Percentiles rank a stretch among this genome's conserved stretches.
Conservation (phyloP, 2,329 filamentous ascomycete genomes). For the Colletotrichum costaricense region DNA sequence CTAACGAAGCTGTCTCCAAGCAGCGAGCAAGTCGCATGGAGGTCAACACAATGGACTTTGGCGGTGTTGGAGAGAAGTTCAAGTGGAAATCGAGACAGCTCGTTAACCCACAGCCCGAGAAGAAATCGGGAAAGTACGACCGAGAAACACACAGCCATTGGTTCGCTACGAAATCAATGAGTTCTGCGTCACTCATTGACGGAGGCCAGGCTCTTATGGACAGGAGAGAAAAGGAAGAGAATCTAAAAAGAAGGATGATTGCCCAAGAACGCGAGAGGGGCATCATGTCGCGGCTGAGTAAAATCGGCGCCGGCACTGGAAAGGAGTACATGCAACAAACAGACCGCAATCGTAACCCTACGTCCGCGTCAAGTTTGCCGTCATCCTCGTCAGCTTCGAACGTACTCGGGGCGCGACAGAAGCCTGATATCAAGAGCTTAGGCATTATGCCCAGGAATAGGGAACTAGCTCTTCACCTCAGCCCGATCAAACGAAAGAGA, state of each 20-base stretch:
- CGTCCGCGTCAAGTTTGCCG: conserved; percentile 4
- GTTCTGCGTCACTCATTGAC: conserved; percentile 73
- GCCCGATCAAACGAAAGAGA: conserved; percentile 72
- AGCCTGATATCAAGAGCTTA: conserved; percentile 57
- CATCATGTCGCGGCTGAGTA: conserved; percentile 74
- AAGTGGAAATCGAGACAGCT: conserved; percentile 33
- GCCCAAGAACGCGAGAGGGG: conserved; percentile 79
- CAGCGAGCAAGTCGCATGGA: conserved; percentile 76
- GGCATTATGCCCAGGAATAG: conserved; percentile 54
- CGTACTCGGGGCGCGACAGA: conserved; percentile 42
- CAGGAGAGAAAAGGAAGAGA: conserved; percentile 72
- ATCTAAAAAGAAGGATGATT: conserved; percentile 71
- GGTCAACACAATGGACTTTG: conserved; percentile 76
- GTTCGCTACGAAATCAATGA: conserved; percentile 63
- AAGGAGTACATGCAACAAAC: conserved; percentile 74
- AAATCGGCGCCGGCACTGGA: conserved; percentile 73
- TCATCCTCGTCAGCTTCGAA: conserved; percentile 24
- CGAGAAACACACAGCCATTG: conserved; percentile 67
- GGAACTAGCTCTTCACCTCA: conserved; percentile 63
- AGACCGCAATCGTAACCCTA: conserved; percentile 26
- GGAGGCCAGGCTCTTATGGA: conserved; percentile 70
- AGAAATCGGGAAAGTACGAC: conserved; percentile 63
- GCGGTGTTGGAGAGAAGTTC: conserved; percentile 39
- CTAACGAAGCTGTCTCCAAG: conserved; percentile 83
- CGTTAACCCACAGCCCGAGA: conserved; percentile 45